Evolutionary conservation across 352 stramenopile species (phyloP).

Genomic region (Pythium periplocum): DNA sequence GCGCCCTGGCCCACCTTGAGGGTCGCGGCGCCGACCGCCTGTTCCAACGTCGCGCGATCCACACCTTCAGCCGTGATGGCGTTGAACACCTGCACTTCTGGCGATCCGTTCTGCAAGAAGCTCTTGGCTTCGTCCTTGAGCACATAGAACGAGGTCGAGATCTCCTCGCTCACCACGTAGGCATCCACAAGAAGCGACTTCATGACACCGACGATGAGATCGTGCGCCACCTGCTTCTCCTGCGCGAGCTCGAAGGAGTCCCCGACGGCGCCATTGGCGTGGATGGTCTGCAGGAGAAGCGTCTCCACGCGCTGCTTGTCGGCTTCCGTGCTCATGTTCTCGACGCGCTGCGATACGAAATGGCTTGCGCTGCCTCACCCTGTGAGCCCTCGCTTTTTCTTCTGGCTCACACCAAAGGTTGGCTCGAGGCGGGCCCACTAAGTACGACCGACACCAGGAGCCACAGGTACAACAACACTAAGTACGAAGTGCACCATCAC

Average conservation of each 20-base stretch:
- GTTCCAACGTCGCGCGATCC: slow-evolving; percentile 79
- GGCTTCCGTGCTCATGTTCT: slow-evolving; percentile 38
- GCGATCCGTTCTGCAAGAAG: slow-evolving; percentile 68
- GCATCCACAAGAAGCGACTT: slow-evolving; percentile 94
- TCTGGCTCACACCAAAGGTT: slow-evolving; percentile 8
- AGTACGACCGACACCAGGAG: slow-evolving; percentile 5
- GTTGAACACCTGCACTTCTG: slow-evolving; percentile 82
- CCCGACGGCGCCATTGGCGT: slow-evolving; percentile 28
- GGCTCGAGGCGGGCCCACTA: not conserved
- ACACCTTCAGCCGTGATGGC: slow-evolving; percentile 65
- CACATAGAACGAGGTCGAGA: slow-evolving; percentile 88
- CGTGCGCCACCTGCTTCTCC: slow-evolving; percentile 82
- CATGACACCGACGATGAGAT: slow-evolving; percentile 92
- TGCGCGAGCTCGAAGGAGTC: slow-evolving; percentile 88
- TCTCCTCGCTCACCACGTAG: slow-evolving; percentile 84
- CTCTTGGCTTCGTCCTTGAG: slow-evolving; percentile 89
- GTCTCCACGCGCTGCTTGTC: slow-evolving; percentile 74
- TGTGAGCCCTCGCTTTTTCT: slow-evolving; percentile 7
- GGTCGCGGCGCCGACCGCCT: slow-evolving; percentile 72
- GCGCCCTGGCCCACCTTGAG: slow-evolving; percentile 95
- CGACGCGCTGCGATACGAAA: not conserved
- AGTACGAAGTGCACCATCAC: not conserved
- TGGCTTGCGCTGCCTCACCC: not conserved
- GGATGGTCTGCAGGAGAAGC: slow-evolving; percentile 57
- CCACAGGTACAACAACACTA: slow-evolving; percentile 1